A percentile compares a stretch with the other conserved stretches of the same genome.
phyloP scores from a whole-genome alignment of 129 eudicot genomes.

The Erigeron canadensis region DNA sequence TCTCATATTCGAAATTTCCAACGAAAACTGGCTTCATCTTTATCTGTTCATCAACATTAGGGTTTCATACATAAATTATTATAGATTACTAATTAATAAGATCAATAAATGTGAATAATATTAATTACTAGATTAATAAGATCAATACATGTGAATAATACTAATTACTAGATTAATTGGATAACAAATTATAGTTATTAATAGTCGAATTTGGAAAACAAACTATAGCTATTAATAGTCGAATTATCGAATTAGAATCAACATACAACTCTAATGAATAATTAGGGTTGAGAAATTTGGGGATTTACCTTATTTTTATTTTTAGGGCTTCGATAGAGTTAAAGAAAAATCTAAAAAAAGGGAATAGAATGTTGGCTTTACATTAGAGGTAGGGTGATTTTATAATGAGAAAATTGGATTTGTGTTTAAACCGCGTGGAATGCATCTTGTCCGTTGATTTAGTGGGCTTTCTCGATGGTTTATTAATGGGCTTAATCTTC shows the following conservation, averaged over 20 bases:
- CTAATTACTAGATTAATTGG: no score
- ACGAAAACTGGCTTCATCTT: constrained; percentile 83
- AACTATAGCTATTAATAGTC: background rate
- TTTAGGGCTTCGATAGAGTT: background rate
- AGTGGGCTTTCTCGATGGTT: background rate
- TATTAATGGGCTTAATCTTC: background rate
- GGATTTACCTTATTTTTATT: background rate
- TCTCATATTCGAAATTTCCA: constrained; percentile 84
- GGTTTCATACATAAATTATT: no score
- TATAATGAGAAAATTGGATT: background rate
- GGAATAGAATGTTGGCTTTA: background rate
- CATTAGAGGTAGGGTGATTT: background rate
- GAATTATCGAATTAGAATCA: background rate
- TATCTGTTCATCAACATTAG: constrained; percentile 2
- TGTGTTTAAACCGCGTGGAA: constrained; percentile 12
- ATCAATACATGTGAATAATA: no score
- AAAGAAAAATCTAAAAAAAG: no score
- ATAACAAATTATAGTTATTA: no score
- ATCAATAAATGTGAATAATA: no score
- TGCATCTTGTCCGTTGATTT: constrained; percentile 14
- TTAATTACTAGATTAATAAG: background rate
- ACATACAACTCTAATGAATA: background rate
- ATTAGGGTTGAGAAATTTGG: background rate
- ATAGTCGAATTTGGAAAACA: no score
- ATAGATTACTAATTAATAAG: no score